These are phyloP conservation scores for Saprolegnia diclina DNA, from an alignment of 352 stramenopile genomes.

Conservation along the genomic window DNA sequence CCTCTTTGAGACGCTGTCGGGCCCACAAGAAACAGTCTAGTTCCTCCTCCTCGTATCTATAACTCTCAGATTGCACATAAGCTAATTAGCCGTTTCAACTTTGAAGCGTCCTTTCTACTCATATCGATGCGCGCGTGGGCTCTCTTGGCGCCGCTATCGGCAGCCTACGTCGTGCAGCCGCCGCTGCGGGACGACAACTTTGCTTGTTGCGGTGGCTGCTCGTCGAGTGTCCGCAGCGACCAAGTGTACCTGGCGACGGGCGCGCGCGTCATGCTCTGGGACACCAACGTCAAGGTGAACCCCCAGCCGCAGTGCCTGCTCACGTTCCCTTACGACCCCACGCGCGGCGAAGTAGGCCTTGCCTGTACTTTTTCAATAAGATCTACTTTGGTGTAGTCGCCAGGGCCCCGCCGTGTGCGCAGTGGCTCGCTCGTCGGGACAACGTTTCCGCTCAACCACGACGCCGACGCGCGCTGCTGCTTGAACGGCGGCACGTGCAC, in stretches of 20 bases:
- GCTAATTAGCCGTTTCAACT: not conserved
- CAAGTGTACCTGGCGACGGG: constrained; percentile 46
- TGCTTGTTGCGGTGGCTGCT: constrained; percentile 65
- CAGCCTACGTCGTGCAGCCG: constrained; percentile 13
- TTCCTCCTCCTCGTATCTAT: not conserved
- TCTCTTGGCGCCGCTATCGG: not conserved
- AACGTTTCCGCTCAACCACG: constrained; percentile 66
- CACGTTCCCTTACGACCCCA: constrained; percentile 61
- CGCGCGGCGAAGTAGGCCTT: constrained; percentile 42
- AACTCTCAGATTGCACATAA: not conserved
- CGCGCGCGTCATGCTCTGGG: constrained; percentile 60
- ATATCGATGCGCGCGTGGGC: not conserved
- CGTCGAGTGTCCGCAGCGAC: constrained; percentile 45
- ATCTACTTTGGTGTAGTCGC: constrained; percentile 30
- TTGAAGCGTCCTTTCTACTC: not conserved
- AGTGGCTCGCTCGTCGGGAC: constrained; percentile 54
- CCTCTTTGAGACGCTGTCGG: constrained; percentile 7
- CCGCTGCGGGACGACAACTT: constrained; percentile 41
- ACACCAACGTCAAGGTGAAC: constrained; percentile 52
- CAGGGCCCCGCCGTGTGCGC: constrained; percentile 49
- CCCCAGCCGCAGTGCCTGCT: constrained; percentile 38
- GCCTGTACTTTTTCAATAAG: too few relatives aligned
- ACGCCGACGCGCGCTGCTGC: constrained; percentile 61
- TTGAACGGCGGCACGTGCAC: constrained; percentile 51
- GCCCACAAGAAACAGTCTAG: constrained; percentile 1